These are phyloP conservation scores for Cajanus cajan DNA, from an alignment of 306 rosid genomes.

Conservation along the genomic window DNA sequence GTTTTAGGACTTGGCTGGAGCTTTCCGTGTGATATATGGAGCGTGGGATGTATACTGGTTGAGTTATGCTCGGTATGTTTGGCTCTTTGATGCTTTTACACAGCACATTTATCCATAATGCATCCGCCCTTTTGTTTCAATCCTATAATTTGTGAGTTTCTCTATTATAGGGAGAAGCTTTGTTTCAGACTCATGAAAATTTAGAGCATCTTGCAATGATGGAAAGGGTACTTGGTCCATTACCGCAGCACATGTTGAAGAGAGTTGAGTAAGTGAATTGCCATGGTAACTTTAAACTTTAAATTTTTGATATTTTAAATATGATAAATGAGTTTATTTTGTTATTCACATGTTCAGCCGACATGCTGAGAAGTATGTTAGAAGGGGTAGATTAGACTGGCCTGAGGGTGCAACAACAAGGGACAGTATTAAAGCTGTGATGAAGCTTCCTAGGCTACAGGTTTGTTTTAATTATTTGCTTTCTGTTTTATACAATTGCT, in stretches of 20 bases:
- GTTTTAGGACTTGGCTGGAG: conserved; percentile 90
- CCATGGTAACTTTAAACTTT: neutral
- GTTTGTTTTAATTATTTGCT: conserved; percentile 35
- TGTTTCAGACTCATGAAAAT: conserved; percentile 96
- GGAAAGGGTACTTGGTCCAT: conserved; percentile 85
- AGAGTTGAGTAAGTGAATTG: conserved; percentile 65
- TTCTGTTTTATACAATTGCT: neutral
- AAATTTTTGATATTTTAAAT: neutral
- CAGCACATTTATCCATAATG: neutral
- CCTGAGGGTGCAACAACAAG: conserved; percentile 85
- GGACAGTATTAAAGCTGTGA: conserved; percentile 89
- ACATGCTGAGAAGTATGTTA: conserved; percentile 80
- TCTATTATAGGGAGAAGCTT: conserved; percentile 76
- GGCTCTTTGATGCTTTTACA: neutral
- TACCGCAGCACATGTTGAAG: conserved; percentile 71
- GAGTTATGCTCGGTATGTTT: conserved; percentile 80
- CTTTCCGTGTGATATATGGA: conserved; percentile 93
- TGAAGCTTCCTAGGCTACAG: conserved; percentile 86
- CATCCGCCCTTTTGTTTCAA: neutral
- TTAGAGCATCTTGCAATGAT: conserved; percentile 97
- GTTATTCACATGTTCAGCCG: conserved; percentile 46
- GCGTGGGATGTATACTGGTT: conserved; percentile 94
- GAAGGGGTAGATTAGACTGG: conserved; percentile 91
- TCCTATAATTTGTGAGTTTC: neutral
- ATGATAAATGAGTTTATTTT: neutral